phyloP scores from a whole-genome alignment of 345 rosid genomes.

The Populus davidiana region DNA sequence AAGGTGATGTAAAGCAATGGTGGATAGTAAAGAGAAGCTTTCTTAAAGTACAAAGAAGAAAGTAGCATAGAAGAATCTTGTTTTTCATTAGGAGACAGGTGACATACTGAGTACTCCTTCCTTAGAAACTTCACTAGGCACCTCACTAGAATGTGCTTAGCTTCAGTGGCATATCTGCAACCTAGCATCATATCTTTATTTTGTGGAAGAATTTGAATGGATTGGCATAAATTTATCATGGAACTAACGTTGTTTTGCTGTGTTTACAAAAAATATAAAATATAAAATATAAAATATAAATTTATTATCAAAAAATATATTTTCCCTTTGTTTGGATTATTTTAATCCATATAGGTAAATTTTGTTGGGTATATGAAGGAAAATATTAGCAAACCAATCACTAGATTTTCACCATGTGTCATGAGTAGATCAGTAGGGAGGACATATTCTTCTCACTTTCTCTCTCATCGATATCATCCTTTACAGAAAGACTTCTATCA shows the following conservation, averaged over 20 bases:
- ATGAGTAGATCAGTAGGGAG: not conserved
- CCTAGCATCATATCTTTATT: not conserved
- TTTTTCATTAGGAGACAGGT: slow-evolving; percentile 21
- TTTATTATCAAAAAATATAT: not conserved
- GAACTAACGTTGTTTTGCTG: not conserved
- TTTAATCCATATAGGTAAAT: not conserved
- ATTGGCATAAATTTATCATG: not conserved
- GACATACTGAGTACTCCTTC: slow-evolving; percentile 13
- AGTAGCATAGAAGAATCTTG: slow-evolving; percentile 24
- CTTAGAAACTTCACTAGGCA: not conserved
- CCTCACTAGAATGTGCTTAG: not conserved
- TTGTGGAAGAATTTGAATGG: not conserved
- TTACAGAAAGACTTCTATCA: not conserved
- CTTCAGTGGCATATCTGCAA: not conserved
- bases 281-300: not conserved
- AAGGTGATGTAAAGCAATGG: slow-evolving; percentile 20
- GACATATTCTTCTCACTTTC: slow-evolving; percentile 14
- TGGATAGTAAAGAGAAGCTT: slow-evolving; percentile 5
- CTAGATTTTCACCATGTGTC: not conserved
- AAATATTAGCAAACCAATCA: not conserved
- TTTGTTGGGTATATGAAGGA: slow-evolving; percentile 9
- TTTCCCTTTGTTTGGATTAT: no score
- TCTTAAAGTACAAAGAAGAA: slow-evolving; percentile 4
- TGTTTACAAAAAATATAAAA: not conserved
- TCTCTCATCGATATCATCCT: not conserved